A percentile compares a stretch with the other conserved stretches of the same genome.
These are phyloP conservation scores for Globisporangium iwayamae DNA, from an alignment of 352 stramenopile species.

Conservation along the genomic window DNA sequence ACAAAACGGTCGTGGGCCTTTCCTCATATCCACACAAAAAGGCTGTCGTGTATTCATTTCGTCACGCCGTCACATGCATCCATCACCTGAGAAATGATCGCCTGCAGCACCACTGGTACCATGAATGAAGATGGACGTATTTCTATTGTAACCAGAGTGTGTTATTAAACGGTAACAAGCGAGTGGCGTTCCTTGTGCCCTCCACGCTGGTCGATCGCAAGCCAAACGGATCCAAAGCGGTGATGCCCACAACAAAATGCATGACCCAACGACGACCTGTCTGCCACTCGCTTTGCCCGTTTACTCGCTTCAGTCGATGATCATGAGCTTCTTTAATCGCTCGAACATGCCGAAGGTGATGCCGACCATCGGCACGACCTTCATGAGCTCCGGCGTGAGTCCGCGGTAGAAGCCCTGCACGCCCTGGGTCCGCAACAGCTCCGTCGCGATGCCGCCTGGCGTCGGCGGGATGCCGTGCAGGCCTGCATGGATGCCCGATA, in stretches of 20 bases:
- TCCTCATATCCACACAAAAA: background rate
- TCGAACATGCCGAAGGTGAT: conserved; percentile 97
- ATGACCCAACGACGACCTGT: background rate
- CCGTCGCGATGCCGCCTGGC: conserved; percentile 64
- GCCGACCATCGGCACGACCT: conserved; percentile 96
- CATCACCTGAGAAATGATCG: background rate
- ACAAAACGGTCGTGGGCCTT: conserved; percentile 11
- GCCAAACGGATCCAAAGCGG: background rate
- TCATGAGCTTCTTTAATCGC: conserved; percentile 89
- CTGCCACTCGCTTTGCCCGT: background rate
- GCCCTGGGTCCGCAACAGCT: conserved; percentile 69
- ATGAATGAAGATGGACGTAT: conserved; percentile 8
- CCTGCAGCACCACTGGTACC: background rate
- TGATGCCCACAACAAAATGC: conserved; percentile 3
- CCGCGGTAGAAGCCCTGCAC: conserved; percentile 84
- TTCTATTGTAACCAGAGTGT: conserved; percentile 11
- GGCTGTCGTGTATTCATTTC: background rate
- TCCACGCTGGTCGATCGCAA: background rate
- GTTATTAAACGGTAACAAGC: background rate
- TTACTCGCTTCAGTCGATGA: conserved; percentile 53
- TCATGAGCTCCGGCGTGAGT: conserved; percentile 94
- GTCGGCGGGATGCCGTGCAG: conserved; percentile 68
- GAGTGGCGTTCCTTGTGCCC: background rate
- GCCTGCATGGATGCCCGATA: conserved; percentile 84
- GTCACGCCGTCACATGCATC: background rate